Percentiles rank a stretch among this genome's conserved stretches.
phyloP scores from a whole-genome alignment of 306 rosid genomes.

The Dryas alaskensis region DNA sequence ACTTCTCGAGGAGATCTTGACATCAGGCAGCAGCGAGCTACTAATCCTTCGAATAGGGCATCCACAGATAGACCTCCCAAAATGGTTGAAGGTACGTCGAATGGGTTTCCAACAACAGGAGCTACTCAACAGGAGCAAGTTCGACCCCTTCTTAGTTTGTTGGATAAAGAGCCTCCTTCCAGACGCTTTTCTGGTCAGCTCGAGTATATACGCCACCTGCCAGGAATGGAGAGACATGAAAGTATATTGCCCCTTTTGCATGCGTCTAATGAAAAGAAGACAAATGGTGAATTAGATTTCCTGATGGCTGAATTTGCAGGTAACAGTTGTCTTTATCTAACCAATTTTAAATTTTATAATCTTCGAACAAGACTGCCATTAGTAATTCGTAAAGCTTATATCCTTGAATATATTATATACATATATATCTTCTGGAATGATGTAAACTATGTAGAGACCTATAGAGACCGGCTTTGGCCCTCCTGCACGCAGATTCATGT shows the following conservation, averaged over 20 bases:
- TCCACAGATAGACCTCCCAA: conserved; percentile 74
- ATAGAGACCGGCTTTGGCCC: not conserved
- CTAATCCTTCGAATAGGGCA: conserved; percentile 56
- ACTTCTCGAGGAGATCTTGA: conserved; percentile 60
- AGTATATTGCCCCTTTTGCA: conserved; percentile 90
- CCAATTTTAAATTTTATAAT: not conserved
- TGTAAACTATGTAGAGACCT: not conserved
- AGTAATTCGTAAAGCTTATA: not conserved
- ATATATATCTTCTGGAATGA: not conserved
- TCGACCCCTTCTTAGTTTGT: conserved; percentile 94
- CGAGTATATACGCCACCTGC: conserved; percentile 80
- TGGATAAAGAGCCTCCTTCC: conserved; percentile 97
- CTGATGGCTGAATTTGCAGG: conserved; percentile 99
- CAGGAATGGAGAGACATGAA: conserved; percentile 96
- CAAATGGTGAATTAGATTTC: conserved; percentile 89
- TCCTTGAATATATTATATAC: not conserved
- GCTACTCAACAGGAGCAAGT: conserved; percentile 77
- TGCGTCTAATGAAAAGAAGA: conserved; percentile 78
- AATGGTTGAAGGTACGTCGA: conserved; percentile 59
- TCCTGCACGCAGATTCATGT: not conserved
- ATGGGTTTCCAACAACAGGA: conserved; percentile 55
- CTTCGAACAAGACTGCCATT: not conserved
- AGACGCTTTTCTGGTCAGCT: conserved; percentile 95
- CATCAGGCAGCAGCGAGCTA: conserved; percentile 57
- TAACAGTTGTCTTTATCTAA: conserved; percentile 32